Evolutionary conservation across 1,284 basidiomycete genomes (phyloP).

Genomic region (Mycena sp.): DNA sequence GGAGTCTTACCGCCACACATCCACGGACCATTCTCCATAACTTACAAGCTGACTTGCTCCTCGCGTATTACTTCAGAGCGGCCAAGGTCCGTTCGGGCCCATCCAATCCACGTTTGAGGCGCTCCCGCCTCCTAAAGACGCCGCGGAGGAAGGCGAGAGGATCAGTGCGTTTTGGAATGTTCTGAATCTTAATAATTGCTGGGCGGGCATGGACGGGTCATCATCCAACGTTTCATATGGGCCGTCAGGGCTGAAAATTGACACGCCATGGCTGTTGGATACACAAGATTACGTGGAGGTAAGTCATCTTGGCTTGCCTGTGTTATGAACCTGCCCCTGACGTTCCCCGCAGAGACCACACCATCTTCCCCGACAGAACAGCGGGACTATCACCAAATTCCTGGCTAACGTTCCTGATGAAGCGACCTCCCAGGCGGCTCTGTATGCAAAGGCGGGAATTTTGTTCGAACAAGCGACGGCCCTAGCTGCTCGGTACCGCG

Average conservation of each 20-base stretch:
- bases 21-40: slow-evolving; percentile 42
- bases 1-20: slow-evolving; percentile 49
- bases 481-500: slow-evolving; percentile 5
- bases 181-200: slow-evolving; percentile 60
- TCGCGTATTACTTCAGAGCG: slow-evolving; percentile 57
- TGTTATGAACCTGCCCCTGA: background rate
- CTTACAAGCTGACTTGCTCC: slow-evolving; percentile 28
- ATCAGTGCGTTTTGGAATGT: slow-evolving; percentile 68
- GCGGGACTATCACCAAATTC: slow-evolving; percentile 14
- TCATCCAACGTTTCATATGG: slow-evolving; percentile 14
- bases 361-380: slow-evolving; percentile 3
- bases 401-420: slow-evolving; percentile 6
- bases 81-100: background rate
- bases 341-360: background rate
- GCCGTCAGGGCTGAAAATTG: slow-evolving; percentile 54
- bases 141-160: slow-evolving; percentile 63
- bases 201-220: slow-evolving; percentile 53
- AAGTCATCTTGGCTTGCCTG: slow-evolving; percentile 22
- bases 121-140: slow-evolving; percentile 37
- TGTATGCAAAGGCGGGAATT: slow-evolving; percentile 17
- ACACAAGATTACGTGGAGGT: slow-evolving; percentile 55
- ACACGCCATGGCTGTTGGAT: slow-evolving; percentile 67
- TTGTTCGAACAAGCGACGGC: slow-evolving; percentile 9
- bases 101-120: background rate
- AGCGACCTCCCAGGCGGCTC: background rate